A percentile compares a stretch with the other conserved stretches of the same genome.
phyloP scores from a whole-genome alignment of 2,329 filamentous ascomycete genomes.

The Ramichloridium luteum region DNA sequence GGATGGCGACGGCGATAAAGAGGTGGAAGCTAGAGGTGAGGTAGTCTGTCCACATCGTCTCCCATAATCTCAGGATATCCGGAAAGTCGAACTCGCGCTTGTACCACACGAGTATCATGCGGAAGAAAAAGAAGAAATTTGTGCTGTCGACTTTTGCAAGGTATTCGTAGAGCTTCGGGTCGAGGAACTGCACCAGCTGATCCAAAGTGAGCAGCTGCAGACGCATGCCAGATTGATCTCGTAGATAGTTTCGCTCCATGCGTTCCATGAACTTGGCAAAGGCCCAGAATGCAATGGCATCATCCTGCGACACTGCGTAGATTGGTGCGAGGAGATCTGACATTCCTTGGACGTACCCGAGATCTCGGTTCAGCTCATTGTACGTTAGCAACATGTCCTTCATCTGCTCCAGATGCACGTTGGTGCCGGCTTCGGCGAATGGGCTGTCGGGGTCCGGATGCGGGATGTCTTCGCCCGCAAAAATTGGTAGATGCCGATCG shows the following conservation, averaged over 20 bases:
- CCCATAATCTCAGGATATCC: slow-evolving; percentile 82
- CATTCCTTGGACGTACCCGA: slow-evolving; percentile 98
- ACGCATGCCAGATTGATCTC: slow-evolving; percentile 93
- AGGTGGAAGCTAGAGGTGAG: slow-evolving; percentile 82
- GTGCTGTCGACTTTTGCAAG: slow-evolving; percentile 84
- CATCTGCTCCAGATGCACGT: slow-evolving; percentile 95
- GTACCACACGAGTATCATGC: slow-evolving; percentile 97
- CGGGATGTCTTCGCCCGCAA: slow-evolving; percentile 88
- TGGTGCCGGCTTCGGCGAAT: slow-evolving; percentile 84
- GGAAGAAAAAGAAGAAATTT: slow-evolving; percentile 99
- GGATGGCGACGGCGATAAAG: slow-evolving; percentile 82
- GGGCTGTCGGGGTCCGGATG: slow-evolving; percentile 94
- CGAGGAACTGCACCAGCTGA: slow-evolving; percentile 91
- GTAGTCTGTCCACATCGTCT: slow-evolving; percentile 87
- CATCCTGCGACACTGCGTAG: slow-evolving; percentile 94
- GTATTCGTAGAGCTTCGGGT: slow-evolving; percentile 85
- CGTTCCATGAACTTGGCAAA: slow-evolving; percentile 94
- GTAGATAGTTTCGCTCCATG: slow-evolving; percentile 94
- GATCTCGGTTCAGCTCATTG: slow-evolving; percentile 90
- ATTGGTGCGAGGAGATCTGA: slow-evolving; percentile 90
- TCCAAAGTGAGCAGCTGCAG: slow-evolving; percentile 81
- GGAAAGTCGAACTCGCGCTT: slow-evolving; percentile 91
- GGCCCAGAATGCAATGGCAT: slow-evolving; percentile 91
- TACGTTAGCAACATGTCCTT: slow-evolving; percentile 99
- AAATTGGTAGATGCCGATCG: slow-evolving; percentile 87